These are phyloP conservation scores for Aspergillus wentii DNA, from an alignment of 495 filamentous ascomycete species.

Conservation along the genomic window DNA sequence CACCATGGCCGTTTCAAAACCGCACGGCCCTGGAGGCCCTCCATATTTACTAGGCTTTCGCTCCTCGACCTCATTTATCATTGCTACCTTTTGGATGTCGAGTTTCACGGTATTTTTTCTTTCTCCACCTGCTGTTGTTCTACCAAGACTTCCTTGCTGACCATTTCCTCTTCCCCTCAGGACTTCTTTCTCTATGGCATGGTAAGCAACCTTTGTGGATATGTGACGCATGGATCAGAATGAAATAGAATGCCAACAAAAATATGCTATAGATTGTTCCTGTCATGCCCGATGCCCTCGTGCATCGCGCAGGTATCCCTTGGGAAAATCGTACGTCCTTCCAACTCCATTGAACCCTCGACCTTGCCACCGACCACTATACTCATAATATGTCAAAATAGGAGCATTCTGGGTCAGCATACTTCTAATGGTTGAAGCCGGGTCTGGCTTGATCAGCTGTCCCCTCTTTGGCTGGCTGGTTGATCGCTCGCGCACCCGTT, in stretches of 20 bases:
- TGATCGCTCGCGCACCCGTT: conserved; percentile 40
- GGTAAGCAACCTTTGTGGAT: conserved; percentile 20
- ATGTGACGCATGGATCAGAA: neutral
- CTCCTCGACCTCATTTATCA: conserved; percentile 56
- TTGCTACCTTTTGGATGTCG: conserved; percentile 55
- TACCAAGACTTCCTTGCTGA: conserved; percentile 1
- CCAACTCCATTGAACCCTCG: too few species aligned
- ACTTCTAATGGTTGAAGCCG: conserved; percentile 58
- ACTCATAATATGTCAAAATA: conserved; percentile 1
- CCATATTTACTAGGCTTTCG: conserved; percentile 48
- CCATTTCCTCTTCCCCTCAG: conserved; percentile 17
- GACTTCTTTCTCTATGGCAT: conserved; percentile 40
- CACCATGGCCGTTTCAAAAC: too few species aligned
- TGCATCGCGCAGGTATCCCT: conserved; percentile 46
- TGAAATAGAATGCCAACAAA: neutral
- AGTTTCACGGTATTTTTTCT: conserved; percentile 57
- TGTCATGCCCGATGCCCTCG: conserved; percentile 57
- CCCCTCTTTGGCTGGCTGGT: conserved; percentile 53
- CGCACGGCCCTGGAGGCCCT: too few species aligned
- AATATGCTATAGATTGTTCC: conserved; percentile 53
- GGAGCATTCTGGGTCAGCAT: conserved; percentile 32
- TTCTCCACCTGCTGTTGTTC: conserved; percentile 28
- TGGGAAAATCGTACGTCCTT: conserved; percentile 48
- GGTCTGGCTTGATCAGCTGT: conserved; percentile 51
- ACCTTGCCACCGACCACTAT: too few species aligned